Conservation (phyloP, 2,329 filamentous ascomycete genomes). For the Ascomycota sp. region DNA sequence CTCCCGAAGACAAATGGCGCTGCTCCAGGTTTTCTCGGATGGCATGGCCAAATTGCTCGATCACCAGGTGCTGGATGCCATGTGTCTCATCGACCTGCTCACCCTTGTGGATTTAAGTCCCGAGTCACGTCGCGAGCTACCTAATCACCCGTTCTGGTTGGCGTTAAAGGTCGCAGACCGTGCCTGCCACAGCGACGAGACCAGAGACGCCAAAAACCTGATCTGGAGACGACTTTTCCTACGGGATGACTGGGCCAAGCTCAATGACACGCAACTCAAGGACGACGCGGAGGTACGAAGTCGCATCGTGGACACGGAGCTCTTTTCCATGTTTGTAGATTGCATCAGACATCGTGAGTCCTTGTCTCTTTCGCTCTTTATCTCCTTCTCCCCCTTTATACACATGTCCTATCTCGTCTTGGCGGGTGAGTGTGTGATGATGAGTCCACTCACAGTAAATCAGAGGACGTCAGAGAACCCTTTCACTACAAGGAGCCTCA, state of each 20-base stretch:
- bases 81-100: slow-evolving; percentile 51
- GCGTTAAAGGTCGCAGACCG: slow-evolving; percentile 43
- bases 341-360: slow-evolving; percentile 45
- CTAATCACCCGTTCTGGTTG: slow-evolving; percentile 51
- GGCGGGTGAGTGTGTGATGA: too few relatives aligned
- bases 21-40: slow-evolving; percentile 52
- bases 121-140: slow-evolving; percentile 29
- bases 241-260: slow-evolving; percentile 62
- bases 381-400: not conserved
- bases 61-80: slow-evolving; percentile 48
- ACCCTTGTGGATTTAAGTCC: slow-evolving; percentile 44
- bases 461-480: slow-evolving; percentile 21
- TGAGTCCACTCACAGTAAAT: too few relatives aligned
- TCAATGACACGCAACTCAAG: slow-evolving; percentile 60
- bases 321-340: slow-evolving; percentile 45
- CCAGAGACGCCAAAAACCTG: slow-evolving; percentile 34
- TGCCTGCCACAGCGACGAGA: slow-evolving; percentile 33
- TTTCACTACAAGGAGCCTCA: slow-evolving; percentile 28
- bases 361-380: too few relatives aligned
- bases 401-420: too few relatives aligned
- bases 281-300: slow-evolving; percentile 47
- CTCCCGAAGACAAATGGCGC: slow-evolving; percentile 38
- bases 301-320: slow-evolving; percentile 41
- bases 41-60: slow-evolving; percentile 49
- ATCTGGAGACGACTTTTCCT: slow-evolving; percentile 82